These are phyloP conservation scores for Coffea eugenioides DNA, from an alignment of 257 asterid species.

Conservation along the genomic window DNA sequence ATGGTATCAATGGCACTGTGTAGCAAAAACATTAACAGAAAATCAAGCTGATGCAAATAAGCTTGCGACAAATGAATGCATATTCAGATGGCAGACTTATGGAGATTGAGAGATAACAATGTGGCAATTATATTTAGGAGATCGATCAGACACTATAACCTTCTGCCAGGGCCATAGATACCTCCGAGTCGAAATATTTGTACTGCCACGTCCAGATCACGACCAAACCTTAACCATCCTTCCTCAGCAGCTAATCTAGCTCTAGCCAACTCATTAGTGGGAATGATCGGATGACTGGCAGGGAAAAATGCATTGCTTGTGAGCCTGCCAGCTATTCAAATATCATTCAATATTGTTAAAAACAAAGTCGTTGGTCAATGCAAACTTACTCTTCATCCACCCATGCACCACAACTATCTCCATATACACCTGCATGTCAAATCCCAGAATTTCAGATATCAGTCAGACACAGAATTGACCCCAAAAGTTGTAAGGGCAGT, in stretches of 20 bases:
- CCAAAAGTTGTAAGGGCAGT: not conserved
- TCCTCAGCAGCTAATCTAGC: conserved; percentile 77
- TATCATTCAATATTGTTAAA: not conserved
- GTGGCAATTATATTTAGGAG: not conserved
- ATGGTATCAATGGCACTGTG: conserved; percentile 88
- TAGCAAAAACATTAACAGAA: not conserved
- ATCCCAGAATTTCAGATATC: conserved; percentile 6
- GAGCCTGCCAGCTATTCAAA: conserved; percentile 21
- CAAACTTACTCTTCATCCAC: conserved; percentile 77
- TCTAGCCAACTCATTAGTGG: conserved; percentile 43
- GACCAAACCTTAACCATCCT: conserved; percentile 69
- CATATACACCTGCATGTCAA: conserved; percentile 69
- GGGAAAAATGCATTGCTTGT: conserved; percentile 16
- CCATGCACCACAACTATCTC: conserved; percentile 84
- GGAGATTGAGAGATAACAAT: not conserved
- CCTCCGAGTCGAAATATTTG: conserved; percentile 92
- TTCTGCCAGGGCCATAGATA: conserved; percentile 94
- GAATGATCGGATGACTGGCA: conserved; percentile 59
- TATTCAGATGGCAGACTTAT: not conserved
- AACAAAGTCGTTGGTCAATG: conserved; percentile 4
- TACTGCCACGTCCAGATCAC: conserved; percentile 46
- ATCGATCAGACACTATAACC: conserved; percentile 37
- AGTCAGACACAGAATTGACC: not conserved
- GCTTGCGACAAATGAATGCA: conserved; percentile 3
- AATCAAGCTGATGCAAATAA: not conserved